phyloP scores from a whole-genome alignment of 2,329 filamentous ascomycete species.

The Talaromyces pinophilus region DNA sequence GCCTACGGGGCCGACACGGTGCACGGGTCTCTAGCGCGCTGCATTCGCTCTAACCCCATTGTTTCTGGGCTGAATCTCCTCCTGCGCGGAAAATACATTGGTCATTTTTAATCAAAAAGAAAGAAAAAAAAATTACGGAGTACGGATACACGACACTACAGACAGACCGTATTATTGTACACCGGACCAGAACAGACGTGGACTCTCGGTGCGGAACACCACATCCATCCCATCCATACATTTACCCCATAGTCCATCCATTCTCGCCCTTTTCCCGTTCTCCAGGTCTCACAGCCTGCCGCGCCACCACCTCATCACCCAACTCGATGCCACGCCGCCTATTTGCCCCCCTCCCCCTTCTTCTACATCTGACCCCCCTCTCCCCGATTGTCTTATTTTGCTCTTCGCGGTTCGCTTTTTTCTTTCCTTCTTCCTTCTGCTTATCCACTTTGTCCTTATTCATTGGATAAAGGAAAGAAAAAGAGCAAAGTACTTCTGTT shows the following conservation, averaged over 20 bases:
- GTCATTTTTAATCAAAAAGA: neutral
- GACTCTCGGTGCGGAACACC: conserved; percentile 8
- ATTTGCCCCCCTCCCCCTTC: conserved; percentile 25
- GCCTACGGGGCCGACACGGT: conserved; percentile 9
- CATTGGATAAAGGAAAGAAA: neutral
- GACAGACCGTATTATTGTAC: neutral
- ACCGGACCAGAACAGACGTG: neutral
- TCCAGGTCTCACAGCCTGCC: conserved; percentile 22
- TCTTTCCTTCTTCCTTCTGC: conserved; percentile 18
- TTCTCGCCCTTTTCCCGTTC: conserved; percentile 5
- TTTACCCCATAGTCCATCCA: conserved; percentile 17
- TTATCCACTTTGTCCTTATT: neutral
- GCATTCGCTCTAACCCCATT: conserved; percentile 24
- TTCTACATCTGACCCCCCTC: conserved; percentile 21
- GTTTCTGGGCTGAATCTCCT: conserved; percentile 24
- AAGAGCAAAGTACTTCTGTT: neutral
- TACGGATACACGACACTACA: neutral
- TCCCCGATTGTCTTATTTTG: conserved; percentile 22
- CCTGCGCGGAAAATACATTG: conserved; percentile 17
- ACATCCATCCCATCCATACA: neutral
- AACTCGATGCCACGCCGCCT: conserved; percentile 24
- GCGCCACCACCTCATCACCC: conserved; percentile 23
- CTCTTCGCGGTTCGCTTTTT: conserved; percentile 14
- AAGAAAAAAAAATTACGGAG: neutral
- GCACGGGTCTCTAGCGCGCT: conserved; percentile 21